phyloP scores from a whole-genome alignment of 306 rosid species.

The Comarum palustre region DNA sequence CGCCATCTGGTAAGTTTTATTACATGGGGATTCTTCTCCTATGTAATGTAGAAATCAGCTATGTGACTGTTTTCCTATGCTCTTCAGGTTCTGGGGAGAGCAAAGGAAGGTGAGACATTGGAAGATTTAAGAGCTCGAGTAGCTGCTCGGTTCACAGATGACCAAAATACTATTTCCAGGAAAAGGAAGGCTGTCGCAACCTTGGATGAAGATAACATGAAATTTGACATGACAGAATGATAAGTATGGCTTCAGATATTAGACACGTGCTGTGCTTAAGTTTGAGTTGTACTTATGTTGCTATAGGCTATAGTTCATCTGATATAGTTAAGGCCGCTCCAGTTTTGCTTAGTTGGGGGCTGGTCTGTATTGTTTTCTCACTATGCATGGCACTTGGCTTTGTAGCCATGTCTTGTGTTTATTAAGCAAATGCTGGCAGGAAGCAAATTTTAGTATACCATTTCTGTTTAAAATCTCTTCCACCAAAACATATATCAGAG shows the following conservation, averaged over 20 bases:
- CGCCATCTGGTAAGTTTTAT: constrained; percentile 90
- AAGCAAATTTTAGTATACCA: neutral
- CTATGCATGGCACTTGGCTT: neutral
- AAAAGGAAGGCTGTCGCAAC: constrained; percentile 59
- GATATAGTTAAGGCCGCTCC: constrained; percentile 1
- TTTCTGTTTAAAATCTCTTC: too few species aligned
- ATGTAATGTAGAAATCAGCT: constrained; percentile 11
- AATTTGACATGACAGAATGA: constrained; percentile 38
- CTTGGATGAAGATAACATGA: constrained; percentile 56
- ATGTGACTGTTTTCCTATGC: neutral
- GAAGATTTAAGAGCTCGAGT: constrained; percentile 74
- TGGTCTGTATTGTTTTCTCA: neutral
- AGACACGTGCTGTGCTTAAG: neutral
- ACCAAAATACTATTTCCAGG: constrained; percentile 50
- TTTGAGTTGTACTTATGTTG: neutral
- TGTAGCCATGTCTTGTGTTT: neutral
- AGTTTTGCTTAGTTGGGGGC: constrained; percentile 13
- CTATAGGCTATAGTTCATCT: neutral
- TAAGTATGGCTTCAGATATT: neutral
- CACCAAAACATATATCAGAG: neutral
- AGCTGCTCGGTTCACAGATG: constrained; percentile 62
- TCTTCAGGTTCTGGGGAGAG: constrained; percentile 77
- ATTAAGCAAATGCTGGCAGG: neutral
- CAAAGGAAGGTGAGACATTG: constrained; percentile 86
- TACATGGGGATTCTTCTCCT: neutral